Conservation (phyloP, 1,284 basidiomycete genomes). For the Ganoderma lingzhi region DNA sequence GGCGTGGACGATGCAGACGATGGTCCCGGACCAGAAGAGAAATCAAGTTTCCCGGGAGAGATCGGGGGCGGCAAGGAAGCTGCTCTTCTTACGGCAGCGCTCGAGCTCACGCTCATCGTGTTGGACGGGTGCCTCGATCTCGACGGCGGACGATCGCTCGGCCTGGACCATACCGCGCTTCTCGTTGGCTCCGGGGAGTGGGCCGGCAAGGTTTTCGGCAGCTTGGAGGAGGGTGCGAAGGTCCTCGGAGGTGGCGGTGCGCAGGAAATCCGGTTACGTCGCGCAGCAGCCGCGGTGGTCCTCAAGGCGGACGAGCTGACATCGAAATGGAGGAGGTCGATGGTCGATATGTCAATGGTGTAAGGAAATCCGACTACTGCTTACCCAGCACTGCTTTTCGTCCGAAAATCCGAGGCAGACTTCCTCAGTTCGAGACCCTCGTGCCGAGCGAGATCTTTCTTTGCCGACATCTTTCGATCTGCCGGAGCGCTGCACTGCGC, state of each 20-base stretch:
- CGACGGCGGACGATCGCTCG: constrained; percentile 79
- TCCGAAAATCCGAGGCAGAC: background rate
- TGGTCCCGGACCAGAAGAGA: constrained; percentile 34
- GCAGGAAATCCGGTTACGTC: constrained; percentile 64
- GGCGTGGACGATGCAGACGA: constrained; percentile 51
- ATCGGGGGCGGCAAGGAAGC: constrained; percentile 60
- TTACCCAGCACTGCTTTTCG: background rate
- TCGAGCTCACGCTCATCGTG: constrained; percentile 82
- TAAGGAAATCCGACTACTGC: background rate
- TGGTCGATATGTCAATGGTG: constrained; percentile 51
- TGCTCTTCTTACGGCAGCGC: constrained; percentile 73
- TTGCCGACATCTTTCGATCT: background rate
- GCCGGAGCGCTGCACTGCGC: background rate
- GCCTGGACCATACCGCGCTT: constrained; percentile 77
- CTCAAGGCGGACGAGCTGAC: constrained; percentile 83
- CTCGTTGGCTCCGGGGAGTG: constrained; percentile 84
- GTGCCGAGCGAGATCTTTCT: background rate
- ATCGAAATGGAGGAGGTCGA: constrained; percentile 79
- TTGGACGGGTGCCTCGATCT: constrained; percentile 80
- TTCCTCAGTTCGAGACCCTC: background rate
- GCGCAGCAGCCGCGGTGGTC: constrained; percentile 81
- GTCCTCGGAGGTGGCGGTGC: constrained; percentile 72
- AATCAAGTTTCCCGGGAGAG: constrained; percentile 26
- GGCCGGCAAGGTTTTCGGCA: constrained; percentile 75
- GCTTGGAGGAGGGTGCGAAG: constrained; percentile 70